These are phyloP conservation scores for Sanghuangporus baumii DNA, from an alignment of 1,284 basidiomycete species.

Conservation along the genomic window DNA sequence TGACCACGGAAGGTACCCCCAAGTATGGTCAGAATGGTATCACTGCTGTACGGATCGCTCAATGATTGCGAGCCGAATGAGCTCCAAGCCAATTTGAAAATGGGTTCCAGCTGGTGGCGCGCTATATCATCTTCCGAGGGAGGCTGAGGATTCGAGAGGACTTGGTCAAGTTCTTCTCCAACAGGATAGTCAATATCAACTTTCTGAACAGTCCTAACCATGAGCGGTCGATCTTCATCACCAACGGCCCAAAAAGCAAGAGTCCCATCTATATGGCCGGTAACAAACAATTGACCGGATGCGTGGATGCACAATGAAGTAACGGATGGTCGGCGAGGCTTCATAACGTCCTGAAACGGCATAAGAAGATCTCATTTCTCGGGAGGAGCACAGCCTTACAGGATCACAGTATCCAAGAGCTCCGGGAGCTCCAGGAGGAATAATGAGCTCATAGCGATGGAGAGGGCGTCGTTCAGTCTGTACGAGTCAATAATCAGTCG, in stretches of 20 bases:
- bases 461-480: slow-evolving; percentile 56
- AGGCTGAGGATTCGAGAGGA: slow-evolving; percentile 27
- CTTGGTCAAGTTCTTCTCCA: slow-evolving; percentile 38
- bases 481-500: not conserved
- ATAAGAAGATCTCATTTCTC: slow-evolving; percentile 2
- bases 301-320: slow-evolving; percentile 68
- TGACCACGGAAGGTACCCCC: slow-evolving; percentile 64
- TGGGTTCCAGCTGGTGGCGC: slow-evolving; percentile 56
- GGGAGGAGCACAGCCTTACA: slow-evolving; percentile 29
- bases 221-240: slow-evolving; percentile 76
- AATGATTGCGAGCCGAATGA: slow-evolving; percentile 53
- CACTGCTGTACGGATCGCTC: slow-evolving; percentile 55
- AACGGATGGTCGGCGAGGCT: slow-evolving; percentile 65
- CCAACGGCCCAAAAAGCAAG: slow-evolving; percentile 84
- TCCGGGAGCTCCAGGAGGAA: slow-evolving; percentile 78
- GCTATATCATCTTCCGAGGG: slow-evolving; percentile 8
- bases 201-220: slow-evolving; percentile 68
- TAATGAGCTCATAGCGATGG: slow-evolving; percentile 59
- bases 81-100: slow-evolving; percentile 88
- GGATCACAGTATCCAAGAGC: slow-evolving; percentile 55
- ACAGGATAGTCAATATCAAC: slow-evolving; percentile 50
- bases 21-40: slow-evolving; percentile 70
- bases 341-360: slow-evolving; percentile 52
- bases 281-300: slow-evolving; percentile 64
- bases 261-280: slow-evolving; percentile 82